Conservation (phyloP, 257 asterid genomes). For the Cruciata laevipes region DNA sequence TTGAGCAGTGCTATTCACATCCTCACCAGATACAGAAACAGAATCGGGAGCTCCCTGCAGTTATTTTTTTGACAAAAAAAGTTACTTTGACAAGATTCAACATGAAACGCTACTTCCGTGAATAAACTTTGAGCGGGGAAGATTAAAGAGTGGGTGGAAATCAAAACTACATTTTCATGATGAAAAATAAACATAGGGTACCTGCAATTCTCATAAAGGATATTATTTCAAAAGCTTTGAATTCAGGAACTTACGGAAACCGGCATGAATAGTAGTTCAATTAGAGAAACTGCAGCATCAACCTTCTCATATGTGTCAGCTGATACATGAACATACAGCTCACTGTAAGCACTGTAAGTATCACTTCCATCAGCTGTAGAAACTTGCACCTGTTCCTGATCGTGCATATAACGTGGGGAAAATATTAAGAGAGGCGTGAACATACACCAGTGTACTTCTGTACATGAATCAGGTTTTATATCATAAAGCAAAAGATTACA, state of each 20-base stretch:
- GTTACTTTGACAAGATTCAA: neutral
- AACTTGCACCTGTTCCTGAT: slow-evolving; percentile 55
- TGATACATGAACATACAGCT: slow-evolving; percentile 63
- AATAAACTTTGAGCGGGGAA: neutral
- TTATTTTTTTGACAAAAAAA: neutral
- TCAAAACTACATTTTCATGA: neutral
- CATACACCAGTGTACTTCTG: neutral
- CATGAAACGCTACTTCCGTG: neutral
- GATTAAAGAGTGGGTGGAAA: neutral
- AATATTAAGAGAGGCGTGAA: slow-evolving; percentile 1
- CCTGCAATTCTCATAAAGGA: neutral
- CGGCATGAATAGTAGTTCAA: slow-evolving; percentile 70
- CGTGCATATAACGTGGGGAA: neutral
- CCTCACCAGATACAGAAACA: slow-evolving; percentile 32
- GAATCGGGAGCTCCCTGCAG: slow-evolving; percentile 52
- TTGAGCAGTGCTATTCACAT: slow-evolving; percentile 21
- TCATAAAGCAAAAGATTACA: neutral
- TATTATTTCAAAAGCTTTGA: slow-evolving; percentile 11
- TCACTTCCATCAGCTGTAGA: slow-evolving; percentile 46
- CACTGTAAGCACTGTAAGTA: slow-evolving; percentile 38
- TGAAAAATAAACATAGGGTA: neutral
- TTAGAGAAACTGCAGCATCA: slow-evolving; percentile 83
- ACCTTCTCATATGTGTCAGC: slow-evolving; percentile 85
- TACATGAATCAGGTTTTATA: neutral
- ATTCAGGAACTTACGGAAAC: slow-evolving; percentile 55